Conservation (phyloP, 2,329 filamentous ascomycete genomes). For the Trichoderma aggressivum region DNA sequence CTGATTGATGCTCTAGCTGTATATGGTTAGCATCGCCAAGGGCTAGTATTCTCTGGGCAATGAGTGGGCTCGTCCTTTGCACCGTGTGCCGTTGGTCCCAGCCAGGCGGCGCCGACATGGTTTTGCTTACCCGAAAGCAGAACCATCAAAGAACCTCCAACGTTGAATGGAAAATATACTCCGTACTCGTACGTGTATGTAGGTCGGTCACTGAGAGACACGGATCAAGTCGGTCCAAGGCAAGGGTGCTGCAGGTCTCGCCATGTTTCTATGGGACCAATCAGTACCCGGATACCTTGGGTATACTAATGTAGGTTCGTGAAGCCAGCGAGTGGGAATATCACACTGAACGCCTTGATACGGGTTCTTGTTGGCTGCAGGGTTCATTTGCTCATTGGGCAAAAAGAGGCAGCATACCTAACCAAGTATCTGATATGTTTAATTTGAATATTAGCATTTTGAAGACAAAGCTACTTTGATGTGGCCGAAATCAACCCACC, state of each 20-base stretch:
- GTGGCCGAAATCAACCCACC: not conserved
- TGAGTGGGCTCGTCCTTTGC: not conserved
- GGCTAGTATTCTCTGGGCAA: not conserved
- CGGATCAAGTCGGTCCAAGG: not conserved
- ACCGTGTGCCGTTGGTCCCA: slow-evolving; percentile 5
- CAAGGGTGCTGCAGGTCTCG: not conserved
- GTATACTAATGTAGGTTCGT: not conserved
- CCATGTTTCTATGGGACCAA: not conserved
- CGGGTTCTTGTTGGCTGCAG: not conserved
- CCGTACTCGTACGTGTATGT: not conserved
- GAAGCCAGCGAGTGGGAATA: not conserved
- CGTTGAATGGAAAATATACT: not conserved
- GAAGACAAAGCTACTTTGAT: not conserved
- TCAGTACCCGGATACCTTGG: not conserved
- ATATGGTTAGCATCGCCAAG: not conserved
- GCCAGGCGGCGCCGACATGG: not conserved
- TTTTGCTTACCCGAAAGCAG: not conserved
- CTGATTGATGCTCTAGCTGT: not conserved
- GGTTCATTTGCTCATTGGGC: not conserved
- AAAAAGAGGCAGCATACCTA: not conserved
- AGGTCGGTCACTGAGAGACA: not conserved
- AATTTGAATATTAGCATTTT: not conserved
- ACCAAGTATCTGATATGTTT: not conserved
- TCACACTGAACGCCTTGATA: not conserved
- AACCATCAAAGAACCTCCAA: not conserved